Conservation (phyloP, 1,284 basidiomycete genomes). For the Ganoderma leucocontextum region DNA sequence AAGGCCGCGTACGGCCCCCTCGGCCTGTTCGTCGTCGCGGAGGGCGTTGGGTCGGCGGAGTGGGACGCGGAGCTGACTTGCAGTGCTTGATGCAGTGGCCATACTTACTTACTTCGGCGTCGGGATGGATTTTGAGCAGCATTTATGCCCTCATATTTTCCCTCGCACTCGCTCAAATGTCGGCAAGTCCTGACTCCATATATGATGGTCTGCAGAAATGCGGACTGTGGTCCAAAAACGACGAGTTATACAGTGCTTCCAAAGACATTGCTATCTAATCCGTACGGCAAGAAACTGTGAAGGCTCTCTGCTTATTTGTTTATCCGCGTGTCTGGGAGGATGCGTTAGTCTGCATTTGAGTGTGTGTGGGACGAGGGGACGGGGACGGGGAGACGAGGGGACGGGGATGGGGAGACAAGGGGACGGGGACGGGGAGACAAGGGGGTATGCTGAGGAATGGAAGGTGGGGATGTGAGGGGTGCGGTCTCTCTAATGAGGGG, state of each 20-base stretch:
- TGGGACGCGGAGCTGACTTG: conserved; percentile 42
- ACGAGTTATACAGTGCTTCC: not conserved
- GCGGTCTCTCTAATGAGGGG: not conserved
- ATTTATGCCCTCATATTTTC: too few species aligned
- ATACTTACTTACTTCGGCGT: too few species aligned
- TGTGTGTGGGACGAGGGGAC: not conserved
- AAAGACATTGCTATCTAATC: not conserved
- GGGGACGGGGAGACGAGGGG: not conserved
- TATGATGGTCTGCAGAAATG: not conserved
- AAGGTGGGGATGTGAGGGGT: not conserved
- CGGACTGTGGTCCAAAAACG: not conserved
- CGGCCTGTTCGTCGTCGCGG: conserved; percentile 51
- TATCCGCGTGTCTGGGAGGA: not conserved
- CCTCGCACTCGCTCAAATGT: too few species aligned
- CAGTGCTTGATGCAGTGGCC: conserved; percentile 10
- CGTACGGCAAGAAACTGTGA: not conserved
- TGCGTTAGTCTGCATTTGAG: not conserved
- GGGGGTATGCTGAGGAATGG: not conserved
- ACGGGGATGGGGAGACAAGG: too few species aligned
- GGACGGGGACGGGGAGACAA: not conserved
- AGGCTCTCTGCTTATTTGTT: not conserved
- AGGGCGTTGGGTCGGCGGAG: conserved; percentile 55
- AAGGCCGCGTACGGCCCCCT: conserved; percentile 54
- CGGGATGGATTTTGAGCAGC: too few species aligned
- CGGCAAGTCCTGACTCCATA: too few species aligned